Evolutionary conservation across 768 basidiomycete species (phyloP), one percentile per base, ranked within the genome.

Genomic region (Russula griseocarnosa): DNA sequence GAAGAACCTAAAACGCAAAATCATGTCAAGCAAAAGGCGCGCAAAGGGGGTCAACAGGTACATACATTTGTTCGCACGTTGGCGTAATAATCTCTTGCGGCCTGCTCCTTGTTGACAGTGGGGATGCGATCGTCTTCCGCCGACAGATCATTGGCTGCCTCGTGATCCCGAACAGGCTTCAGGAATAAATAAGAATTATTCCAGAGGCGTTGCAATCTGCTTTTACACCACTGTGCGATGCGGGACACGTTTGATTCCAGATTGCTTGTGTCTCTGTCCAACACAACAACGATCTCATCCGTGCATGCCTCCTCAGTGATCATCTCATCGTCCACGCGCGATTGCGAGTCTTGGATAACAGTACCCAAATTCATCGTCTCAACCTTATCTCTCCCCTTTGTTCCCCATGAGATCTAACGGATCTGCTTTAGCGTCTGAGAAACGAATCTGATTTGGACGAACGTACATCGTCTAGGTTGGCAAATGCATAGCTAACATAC

Each of bases 321-420:
- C 74, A 95, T 83, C 74, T 94, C 90, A 55, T 96, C 86, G 71
- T 94, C 92, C 51, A 96, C 93, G 69, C 90, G 86, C 16, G 86
- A 86, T 70, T 88, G 79, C 30, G 83, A 85, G 70, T 94, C 87
- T 71, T 92, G 90, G 44, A 86, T 83, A 52, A 94, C 90, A 8
- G 86, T 85, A 11, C 93, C 93, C 20, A 97, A 84, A 71, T 96
- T 92, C 0, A 82, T 81, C 57, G 6, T 28, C 14, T 89, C 86
- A 0, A 83, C 80, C 3, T 81, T 76, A 10, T 82, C 82, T 67
- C n/a, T 93, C 90, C 75, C 90, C 74, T 98, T 98, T n/a, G 94
- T 98, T 6, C 94, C 94, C 94, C 94, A 92, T 28, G 92, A 92
- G 49, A 92, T 91, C 88, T 90, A 70, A 42, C 26, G 51, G 26